Conservation (phyloP, 306 rosid species). For the Vicia villosa region DNA sequence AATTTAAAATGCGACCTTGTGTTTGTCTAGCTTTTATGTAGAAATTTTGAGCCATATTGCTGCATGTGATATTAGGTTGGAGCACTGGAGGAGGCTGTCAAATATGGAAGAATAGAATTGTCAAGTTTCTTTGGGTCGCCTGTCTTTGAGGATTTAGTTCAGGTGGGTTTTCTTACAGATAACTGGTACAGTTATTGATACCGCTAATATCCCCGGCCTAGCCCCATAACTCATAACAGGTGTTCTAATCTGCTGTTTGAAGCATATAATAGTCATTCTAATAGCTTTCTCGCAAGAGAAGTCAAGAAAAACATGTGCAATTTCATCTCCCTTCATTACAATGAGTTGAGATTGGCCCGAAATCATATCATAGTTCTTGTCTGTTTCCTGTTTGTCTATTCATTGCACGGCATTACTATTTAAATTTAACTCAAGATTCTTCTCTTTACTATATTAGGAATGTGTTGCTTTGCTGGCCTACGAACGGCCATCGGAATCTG, state of each 20-base stretch:
- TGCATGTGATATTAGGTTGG: constrained; percentile 63
- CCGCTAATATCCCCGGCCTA: not conserved
- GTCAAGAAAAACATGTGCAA: not conserved
- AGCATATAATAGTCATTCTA: constrained; percentile 17
- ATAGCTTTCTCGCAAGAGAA: too few relatives aligned
- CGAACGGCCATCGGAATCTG: constrained; percentile 73
- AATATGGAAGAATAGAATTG: constrained; percentile 80
- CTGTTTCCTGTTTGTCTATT: constrained; percentile 1
- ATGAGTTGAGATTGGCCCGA: constrained; percentile 13
- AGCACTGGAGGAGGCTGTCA: constrained; percentile 86
- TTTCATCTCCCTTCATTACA: not conserved
- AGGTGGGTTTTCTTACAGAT: constrained; percentile 51
- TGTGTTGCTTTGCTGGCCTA: constrained; percentile 96
- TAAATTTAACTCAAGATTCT: constrained; percentile 22
- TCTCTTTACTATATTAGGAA: constrained; percentile 55
- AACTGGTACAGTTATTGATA: constrained; percentile 1
- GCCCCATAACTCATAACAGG: not conserved
- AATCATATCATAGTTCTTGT: not conserved
- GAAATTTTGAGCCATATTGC: constrained; percentile 10
- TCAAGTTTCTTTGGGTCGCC: constrained; percentile 68
- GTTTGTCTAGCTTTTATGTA: constrained; percentile 15
- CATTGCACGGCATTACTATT: not conserved
- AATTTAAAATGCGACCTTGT: not conserved
- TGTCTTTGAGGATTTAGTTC: constrained; percentile 72
- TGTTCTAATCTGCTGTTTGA: not conserved